Evolutionary conservation across 345 rosid species (phyloP).

Genomic region (Hibiscus trionum): DNA sequence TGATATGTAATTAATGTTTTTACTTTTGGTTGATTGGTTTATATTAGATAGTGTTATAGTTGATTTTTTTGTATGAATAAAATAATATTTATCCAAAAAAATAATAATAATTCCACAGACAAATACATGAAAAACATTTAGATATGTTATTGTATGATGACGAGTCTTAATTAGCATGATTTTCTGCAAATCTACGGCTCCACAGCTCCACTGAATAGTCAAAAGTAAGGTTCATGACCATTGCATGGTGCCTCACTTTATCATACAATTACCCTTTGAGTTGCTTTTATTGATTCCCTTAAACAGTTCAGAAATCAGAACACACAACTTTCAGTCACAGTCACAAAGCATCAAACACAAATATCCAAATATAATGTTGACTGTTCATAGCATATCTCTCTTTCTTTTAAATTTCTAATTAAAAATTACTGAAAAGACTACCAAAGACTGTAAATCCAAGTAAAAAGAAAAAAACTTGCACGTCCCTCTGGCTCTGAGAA

Average conservation of each 20-base stretch:
- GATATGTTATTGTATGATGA: not conserved
- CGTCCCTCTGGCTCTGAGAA: constrained; percentile 9
- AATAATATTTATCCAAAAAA: too few relatives aligned
- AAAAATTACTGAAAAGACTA: not conserved
- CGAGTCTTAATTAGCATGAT: not conserved
- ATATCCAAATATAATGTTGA: constrained; percentile 16
- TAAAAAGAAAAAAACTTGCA: constrained; percentile 17
- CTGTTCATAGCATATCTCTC: not conserved
- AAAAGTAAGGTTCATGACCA: not conserved
- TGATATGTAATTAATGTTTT: too few relatives aligned
- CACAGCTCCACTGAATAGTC: not conserved
- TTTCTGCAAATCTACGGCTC: not conserved
- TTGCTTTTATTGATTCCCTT: not conserved
- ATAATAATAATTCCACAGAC: too few relatives aligned
- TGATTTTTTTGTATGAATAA: too few relatives aligned
- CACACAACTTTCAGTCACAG: constrained; percentile 12
- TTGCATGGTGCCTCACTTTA: not conserved
- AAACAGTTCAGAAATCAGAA: not conserved
- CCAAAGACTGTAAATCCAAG: constrained; percentile 9
- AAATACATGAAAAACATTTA: not conserved
- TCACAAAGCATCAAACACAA: constrained; percentile 10
- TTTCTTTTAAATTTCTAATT: not conserved
- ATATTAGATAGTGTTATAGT: too few relatives aligned
- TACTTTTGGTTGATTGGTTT: too few relatives aligned
- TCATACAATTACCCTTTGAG: not conserved